Percentiles rank a stretch among this genome's conserved stretches.
These are phyloP conservation scores for Oryza meridionalis DNA, from an alignment of 176 grass and related monocot genomes.

Conservation along the genomic window DNA sequence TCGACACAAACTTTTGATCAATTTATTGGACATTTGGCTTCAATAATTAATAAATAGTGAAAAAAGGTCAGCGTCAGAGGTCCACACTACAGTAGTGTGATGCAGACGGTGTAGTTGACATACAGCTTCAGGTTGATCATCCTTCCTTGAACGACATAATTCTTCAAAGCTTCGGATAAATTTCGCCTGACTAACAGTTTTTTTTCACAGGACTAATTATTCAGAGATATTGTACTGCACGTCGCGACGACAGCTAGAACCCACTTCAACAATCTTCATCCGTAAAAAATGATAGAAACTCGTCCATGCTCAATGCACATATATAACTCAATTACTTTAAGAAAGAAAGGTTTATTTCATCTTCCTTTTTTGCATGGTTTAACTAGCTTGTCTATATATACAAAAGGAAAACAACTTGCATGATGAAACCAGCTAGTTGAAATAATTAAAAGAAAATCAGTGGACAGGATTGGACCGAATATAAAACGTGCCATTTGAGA, in stretches of 20 bases:
- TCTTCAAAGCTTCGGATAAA: background rate
- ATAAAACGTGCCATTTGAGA: background rate
- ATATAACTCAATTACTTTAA: background rate
- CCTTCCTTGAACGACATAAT: background rate
- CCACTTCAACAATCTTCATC: background rate
- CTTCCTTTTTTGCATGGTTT: background rate
- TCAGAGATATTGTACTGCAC: background rate
- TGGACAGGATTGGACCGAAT: background rate
- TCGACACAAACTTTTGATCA: background rate
- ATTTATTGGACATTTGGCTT: background rate
- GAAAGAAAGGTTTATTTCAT: background rate
- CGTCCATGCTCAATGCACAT: background rate
- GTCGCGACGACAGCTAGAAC: background rate
- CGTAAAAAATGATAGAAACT: background rate
- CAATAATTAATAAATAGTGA: background rate
- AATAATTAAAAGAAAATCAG: background rate
- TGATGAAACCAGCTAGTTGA: background rate
- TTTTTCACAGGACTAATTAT: background rate
- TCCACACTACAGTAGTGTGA: background rate
- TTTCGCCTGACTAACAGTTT: background rate
- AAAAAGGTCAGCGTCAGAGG: background rate
- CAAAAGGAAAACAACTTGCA: background rate
- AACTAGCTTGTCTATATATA: background rate
- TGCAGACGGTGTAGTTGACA: slow-evolving; percentile 2
- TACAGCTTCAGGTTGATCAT: background rate